Evolutionary conservation across 129 eudicot genomes (phyloP).

Genomic region (Ambrosia trifida): DNA sequence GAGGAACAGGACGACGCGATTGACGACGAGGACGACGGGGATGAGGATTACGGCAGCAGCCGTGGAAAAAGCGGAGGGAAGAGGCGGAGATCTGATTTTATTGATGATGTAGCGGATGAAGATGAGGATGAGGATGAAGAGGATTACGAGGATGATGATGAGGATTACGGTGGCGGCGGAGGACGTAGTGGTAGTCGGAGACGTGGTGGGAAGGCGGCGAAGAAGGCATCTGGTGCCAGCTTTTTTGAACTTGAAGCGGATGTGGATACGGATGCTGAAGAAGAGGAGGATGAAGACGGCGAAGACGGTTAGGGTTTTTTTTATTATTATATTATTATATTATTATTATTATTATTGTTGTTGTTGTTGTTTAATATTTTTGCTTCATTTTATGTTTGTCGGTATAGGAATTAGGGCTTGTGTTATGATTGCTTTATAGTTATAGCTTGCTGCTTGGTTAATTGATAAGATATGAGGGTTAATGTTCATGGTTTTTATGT

Average conservation of each 20-base stretch:
- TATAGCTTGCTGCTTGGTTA: not conserved
- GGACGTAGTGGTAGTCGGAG: conserved; percentile 34
- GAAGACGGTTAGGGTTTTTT: conserved; percentile 72
- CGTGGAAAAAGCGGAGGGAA: conserved; percentile 32
- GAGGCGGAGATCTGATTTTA: conserved; percentile 50
- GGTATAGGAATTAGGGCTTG: conserved; percentile 2
- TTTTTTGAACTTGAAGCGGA: conserved; percentile 73
- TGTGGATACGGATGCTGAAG: conserved; percentile 76
- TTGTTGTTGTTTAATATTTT: not conserved
- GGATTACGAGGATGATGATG: conserved; percentile 58
- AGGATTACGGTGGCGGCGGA: conserved; percentile 54
- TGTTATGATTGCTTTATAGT: not conserved
- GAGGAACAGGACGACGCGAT: conserved; percentile 55
- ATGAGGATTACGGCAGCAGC: conserved; percentile 49
- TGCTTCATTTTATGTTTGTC: too few relatives aligned
- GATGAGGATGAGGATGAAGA: conserved; percentile 67
- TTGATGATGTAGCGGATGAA: conserved; percentile 75
- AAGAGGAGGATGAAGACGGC: conserved; percentile 87
- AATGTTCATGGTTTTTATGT: not conserved
- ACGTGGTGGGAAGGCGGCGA: conserved; percentile 36
- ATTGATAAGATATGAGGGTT: conserved; percentile 5
- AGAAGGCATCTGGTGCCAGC: conserved; percentile 47
- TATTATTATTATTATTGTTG: not conserved
- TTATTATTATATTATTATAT: conserved; percentile 4
- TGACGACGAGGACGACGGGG: conserved; percentile 66